phyloP scores from a whole-genome alignment of 371 early-diverging fungal species.

The Rhizomucor miehei region DNA sequence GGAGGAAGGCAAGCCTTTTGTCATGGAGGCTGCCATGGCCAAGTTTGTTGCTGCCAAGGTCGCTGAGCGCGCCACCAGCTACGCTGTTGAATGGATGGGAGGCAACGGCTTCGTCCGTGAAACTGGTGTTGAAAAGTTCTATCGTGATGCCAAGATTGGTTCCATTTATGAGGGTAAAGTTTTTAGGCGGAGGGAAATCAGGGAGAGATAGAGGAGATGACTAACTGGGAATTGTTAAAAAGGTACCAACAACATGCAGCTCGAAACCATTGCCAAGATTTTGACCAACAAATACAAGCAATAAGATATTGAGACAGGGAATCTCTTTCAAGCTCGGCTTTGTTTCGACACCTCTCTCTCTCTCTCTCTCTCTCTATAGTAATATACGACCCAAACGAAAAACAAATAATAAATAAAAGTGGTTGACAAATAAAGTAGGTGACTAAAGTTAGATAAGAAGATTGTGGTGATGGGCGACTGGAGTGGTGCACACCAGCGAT shows the following conservation, averaged over 20 bases:
- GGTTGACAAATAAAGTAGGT: too few species aligned
- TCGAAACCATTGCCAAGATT: slow-evolving; percentile 94
- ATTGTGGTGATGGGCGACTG: too few species aligned
- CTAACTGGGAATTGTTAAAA: slow-evolving; percentile 54
- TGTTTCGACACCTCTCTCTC: too few species aligned
- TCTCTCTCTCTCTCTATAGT: too few species aligned
- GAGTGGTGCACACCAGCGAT: too few species aligned
- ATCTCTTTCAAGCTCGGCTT: too few species aligned
- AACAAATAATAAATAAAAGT: too few species aligned
- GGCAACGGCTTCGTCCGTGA: slow-evolving; percentile 94
- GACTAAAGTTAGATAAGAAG: too few species aligned
- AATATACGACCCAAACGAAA: too few species aligned
- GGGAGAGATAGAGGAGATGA: slow-evolving; percentile 66
- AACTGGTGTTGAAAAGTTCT: slow-evolving; percentile 87
- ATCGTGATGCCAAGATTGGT: slow-evolving; percentile 97
- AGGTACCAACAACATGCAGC: slow-evolving; percentile 94
- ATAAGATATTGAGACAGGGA: slow-evolving; percentile 2
- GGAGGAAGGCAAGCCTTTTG: slow-evolving; percentile 87
- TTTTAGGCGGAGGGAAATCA: neutral
- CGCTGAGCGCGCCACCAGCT: slow-evolving; percentile 88
- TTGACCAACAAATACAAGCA: slow-evolving; percentile 66
- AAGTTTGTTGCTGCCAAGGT: slow-evolving; percentile 94
- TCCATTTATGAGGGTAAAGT: slow-evolving; percentile 69
- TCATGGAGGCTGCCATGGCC: slow-evolving; percentile 98
- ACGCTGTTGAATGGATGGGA: slow-evolving; percentile 96